Conservation (phyloP, 2,329 filamentous ascomycete species). For the Beauveria brongniartii region DNA sequence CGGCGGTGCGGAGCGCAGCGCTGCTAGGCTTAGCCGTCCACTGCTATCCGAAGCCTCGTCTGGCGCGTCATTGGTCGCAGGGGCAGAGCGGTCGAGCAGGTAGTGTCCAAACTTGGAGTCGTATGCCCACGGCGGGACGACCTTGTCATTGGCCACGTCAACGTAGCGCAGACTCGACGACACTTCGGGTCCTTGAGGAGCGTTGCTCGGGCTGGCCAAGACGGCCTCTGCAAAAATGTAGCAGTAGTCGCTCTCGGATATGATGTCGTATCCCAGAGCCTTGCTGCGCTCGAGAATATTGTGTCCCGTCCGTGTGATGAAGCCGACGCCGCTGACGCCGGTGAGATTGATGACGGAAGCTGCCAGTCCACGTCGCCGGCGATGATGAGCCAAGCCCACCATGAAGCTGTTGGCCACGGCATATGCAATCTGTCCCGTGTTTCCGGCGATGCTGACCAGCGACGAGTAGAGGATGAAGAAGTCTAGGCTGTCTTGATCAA, state of each 20-base stretch:
- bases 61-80: neutral
- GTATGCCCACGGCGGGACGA: neutral
- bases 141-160: neutral
- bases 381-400: conserved; percentile 25
- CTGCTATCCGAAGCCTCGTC: neutral
- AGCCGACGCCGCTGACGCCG: conserved; percentile 28
- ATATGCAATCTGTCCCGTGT: conserved; percentile 9
- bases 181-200: neutral
- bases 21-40: neutral
- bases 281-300: neutral
- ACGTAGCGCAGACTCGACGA: conserved; percentile 5
- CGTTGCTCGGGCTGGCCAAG: neutral
- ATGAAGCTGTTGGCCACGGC: conserved; percentile 24
- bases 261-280: conserved; percentile 1
- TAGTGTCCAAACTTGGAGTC: conserved; percentile 12
- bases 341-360: conserved; percentile 20
- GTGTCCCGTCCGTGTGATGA: conserved; percentile 20
- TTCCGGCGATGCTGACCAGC: conserved; percentile 1
- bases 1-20: neutral
- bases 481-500: neutral
- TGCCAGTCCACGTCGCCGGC: conserved; percentile 28
- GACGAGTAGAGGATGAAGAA: conserved; percentile 14
- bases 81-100: neutral
- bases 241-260: conserved; percentile 12
- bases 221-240: conserved; percentile 16